phyloP scores from a whole-genome alignment of 495 filamentous ascomycete species.

The Glonium stellatum region DNA sequence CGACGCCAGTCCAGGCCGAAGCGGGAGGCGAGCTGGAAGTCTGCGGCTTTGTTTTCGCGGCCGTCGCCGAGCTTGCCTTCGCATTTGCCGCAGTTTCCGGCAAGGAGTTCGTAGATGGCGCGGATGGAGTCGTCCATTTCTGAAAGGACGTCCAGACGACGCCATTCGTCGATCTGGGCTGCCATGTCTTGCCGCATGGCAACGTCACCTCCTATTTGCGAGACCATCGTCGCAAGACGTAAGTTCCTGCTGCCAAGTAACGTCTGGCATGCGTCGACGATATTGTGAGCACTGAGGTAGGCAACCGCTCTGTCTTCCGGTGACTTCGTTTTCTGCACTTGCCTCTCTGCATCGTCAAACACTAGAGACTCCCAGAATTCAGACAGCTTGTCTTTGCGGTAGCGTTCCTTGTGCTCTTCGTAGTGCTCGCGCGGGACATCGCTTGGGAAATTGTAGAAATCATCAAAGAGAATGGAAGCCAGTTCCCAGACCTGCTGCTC shows the following conservation, averaged over 20 bases:
- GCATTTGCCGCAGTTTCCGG: conserved; percentile 74
- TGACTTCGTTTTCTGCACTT: conserved; percentile 45
- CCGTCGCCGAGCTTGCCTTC: conserved; percentile 64
- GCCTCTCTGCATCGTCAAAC: conserved; percentile 45
- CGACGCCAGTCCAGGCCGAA: conserved; percentile 90
- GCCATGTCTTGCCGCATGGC: conserved; percentile 59
- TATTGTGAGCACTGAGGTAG: conserved; percentile 64
- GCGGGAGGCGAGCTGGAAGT: conserved; percentile 68
- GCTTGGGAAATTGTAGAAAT: conserved; percentile 45
- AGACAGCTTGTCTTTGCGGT: conserved; percentile 49
- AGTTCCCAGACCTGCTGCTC: conserved; percentile 67
- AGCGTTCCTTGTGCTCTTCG: conserved; percentile 40
- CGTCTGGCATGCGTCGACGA: conserved; percentile 72
- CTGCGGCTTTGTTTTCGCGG: conserved; percentile 65
- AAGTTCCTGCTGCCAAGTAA: conserved; percentile 66
- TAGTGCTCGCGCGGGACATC: conserved; percentile 48
- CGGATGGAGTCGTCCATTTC: conserved; percentile 83
- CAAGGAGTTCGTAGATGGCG: conserved; percentile 80
- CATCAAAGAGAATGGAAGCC: conserved; percentile 80
- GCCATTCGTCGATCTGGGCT: conserved; percentile 77
- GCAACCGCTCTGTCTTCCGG: conserved; percentile 79
- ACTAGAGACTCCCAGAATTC: conserved; percentile 59
- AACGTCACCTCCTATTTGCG: conserved; percentile 67
- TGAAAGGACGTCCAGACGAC: conserved; percentile 66
- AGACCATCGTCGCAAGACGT: conserved; percentile 72